phyloP scores from a whole-genome alignment of 306 rosid species.

The Casuarina cunninghamiana region DNA sequence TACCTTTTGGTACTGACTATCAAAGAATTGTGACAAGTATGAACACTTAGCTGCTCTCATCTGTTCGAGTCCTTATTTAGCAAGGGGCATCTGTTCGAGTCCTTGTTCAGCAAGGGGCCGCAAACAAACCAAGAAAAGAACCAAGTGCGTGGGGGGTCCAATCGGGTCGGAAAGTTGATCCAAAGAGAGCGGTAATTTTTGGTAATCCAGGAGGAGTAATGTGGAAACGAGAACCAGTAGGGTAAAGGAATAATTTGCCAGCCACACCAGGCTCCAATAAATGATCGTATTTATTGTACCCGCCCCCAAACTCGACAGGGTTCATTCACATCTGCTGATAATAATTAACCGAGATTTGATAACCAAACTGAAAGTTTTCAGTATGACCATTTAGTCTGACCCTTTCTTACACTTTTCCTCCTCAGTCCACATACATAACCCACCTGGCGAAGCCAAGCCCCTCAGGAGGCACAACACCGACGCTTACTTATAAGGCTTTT shows the following conservation, averaged over 20 bases:
- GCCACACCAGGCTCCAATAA: slow-evolving; percentile 26
- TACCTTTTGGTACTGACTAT: too few species aligned
- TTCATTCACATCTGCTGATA: slow-evolving; percentile 36
- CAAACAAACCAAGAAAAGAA: too few species aligned
- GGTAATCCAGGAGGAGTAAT: neutral
- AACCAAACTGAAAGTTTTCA: slow-evolving; percentile 23
- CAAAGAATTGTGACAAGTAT: too few species aligned
- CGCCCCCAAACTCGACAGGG: slow-evolving; percentile 25
- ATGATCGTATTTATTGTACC: slow-evolving; percentile 44
- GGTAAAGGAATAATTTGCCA: slow-evolving; percentile 12
- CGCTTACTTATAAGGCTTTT: slow-evolving; percentile 8
- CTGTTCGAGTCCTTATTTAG: too few species aligned
- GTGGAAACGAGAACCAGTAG: neutral
- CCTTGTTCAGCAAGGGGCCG: too few species aligned
- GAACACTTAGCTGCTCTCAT: too few species aligned
- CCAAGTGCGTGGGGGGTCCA: neutral
- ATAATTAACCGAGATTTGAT: slow-evolving; percentile 30
- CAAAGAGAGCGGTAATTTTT: neutral
- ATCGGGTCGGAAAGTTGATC: neutral
- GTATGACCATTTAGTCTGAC: slow-evolving; percentile 24
- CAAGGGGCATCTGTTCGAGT: too few species aligned
- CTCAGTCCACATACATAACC: neutral
- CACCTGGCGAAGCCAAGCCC: neutral
- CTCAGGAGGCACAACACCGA: slow-evolving; percentile 3
- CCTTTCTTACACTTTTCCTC: neutral